These are phyloP conservation scores for Russula olivacea DNA, from an alignment of 768 basidiomycete species.

Conservation along the genomic window DNA sequence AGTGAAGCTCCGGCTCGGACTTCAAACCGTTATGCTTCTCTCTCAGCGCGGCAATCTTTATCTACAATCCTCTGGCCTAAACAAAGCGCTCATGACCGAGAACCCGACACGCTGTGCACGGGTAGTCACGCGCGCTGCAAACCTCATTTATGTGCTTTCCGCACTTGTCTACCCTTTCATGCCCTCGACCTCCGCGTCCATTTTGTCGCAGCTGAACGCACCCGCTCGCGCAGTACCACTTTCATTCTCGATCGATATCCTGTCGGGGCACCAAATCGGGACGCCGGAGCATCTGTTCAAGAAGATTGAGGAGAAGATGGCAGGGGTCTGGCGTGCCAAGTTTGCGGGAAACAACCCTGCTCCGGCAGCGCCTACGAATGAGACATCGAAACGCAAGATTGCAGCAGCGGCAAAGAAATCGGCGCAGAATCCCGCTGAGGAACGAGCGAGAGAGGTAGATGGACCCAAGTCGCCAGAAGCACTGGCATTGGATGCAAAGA, in stretches of 20 bases:
- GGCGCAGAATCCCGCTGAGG: constrained; percentile 41
- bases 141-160: constrained; percentile 87
- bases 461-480: constrained; percentile 70
- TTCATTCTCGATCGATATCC: constrained; percentile 70
- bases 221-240: constrained; percentile 76
- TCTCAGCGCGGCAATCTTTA: constrained; percentile 89
- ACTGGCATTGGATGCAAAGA: constrained; percentile 63
- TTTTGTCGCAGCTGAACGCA: constrained; percentile 84
- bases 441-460: constrained; percentile 32
- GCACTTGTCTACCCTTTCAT: constrained; percentile 91
- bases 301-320: constrained; percentile 88
- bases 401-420: constrained; percentile 40
- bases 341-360: constrained; percentile 64
- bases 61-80: constrained; percentile 87
- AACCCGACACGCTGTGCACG: constrained; percentile 83
- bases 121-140: constrained; percentile 84
- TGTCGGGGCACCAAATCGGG: constrained; percentile 80
- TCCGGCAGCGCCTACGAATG: constrained; percentile 34
- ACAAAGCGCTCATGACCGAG: constrained; percentile 79
- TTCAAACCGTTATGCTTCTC: constrained; percentile 84
- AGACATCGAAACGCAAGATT: constrained; percentile 45
- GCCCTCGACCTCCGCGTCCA: constrained; percentile 80
- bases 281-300: constrained; percentile 88
- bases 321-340: constrained; percentile 69
- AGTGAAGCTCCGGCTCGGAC: constrained; percentile 82